phyloP scores from a whole-genome alignment of 257 asterid species.

The Linaria vulgaris region DNA sequence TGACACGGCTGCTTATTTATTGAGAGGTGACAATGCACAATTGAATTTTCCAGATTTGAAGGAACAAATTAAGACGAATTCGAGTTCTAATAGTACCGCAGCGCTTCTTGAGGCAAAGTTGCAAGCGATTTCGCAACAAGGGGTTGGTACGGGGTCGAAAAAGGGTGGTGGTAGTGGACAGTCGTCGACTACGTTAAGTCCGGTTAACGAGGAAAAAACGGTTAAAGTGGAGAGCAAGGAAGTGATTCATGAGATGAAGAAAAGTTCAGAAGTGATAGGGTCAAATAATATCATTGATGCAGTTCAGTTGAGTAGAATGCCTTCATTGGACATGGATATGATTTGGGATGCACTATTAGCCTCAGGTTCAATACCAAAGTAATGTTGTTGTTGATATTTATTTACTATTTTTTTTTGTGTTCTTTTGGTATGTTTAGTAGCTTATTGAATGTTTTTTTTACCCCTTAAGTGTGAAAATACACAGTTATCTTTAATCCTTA shows the following conservation, averaged over 20 bases:
- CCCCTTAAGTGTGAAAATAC: constrained; percentile 9
- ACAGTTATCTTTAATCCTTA: constrained; percentile 2
- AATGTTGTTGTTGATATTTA: neutral
- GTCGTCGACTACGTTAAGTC: neutral
- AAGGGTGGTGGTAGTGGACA: constrained; percentile 4
- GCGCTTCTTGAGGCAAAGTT: constrained; percentile 51
- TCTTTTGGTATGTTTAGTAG: neutral
- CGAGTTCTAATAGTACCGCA: constrained; percentile 32
- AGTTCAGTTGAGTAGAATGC: constrained; percentile 74
- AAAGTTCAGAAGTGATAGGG: constrained; percentile 27
- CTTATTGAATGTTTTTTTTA: constrained; percentile 19
- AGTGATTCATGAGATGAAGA: constrained; percentile 29
- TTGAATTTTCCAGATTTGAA: constrained; percentile 45
- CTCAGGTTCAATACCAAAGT: constrained; percentile 43
- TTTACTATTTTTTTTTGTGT: neutral
- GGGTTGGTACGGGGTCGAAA: neutral
- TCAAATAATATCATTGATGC: constrained; percentile 36
- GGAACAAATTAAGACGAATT: constrained; percentile 37
- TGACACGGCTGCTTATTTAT: constrained; percentile 47
- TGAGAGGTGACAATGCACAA: constrained; percentile 51
- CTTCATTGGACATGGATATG: constrained; percentile 82
- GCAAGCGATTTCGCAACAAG: constrained; percentile 31
- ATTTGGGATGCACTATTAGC: constrained; percentile 82
- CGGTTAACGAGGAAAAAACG: constrained; percentile 2
- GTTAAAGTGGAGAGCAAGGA: neutral